phyloP scores from a whole-genome alignment of 2,329 filamentous ascomycete species.

The Penicillium fuscoglaucum region DNA sequence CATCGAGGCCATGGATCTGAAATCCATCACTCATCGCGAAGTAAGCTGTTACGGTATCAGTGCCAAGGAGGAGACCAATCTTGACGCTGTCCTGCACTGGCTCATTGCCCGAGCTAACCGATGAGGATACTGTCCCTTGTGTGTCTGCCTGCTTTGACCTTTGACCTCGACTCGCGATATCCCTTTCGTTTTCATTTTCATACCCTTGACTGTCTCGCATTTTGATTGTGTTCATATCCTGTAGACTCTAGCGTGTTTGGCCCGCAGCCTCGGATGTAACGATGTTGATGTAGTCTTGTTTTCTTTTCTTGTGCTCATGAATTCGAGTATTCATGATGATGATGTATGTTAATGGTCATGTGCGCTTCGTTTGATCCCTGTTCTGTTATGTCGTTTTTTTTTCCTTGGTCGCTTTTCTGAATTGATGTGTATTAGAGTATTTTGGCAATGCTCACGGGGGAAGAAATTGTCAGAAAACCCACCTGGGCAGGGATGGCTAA shows the following conservation, averaged over 20 bases:
- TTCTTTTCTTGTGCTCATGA: neutral
- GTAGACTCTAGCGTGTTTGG: constrained; percentile 31
- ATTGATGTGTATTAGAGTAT: neutral
- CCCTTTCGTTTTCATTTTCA: constrained; percentile 10
- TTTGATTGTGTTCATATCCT: constrained; percentile 20
- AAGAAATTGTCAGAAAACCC: neutral
- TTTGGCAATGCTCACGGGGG: neutral
- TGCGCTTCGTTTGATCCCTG: constrained; percentile 5
- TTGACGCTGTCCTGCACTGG: constrained; percentile 96
- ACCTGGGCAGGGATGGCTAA: constrained; percentile 4
- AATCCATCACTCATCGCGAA: constrained; percentile 84
- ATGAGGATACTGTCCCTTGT: constrained; percentile 45
- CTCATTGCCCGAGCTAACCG: constrained; percentile 84
- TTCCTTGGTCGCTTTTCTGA: neutral
- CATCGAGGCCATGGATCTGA: constrained; percentile 88
- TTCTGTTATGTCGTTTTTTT: constrained; percentile 6
- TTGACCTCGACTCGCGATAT: constrained; percentile 8
- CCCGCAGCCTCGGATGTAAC: constrained; percentile 48
- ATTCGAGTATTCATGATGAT: neutral
- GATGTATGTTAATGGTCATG: constrained; percentile 11
- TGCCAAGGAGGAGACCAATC: constrained; percentile 97
- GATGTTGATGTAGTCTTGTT: constrained; percentile 45
- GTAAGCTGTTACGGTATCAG: constrained; percentile 99
- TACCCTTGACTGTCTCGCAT: constrained; percentile 13
- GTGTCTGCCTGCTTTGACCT: neutral